phyloP scores from a whole-genome alignment of 1,139 yeast species.

The Debaryomyces sp. region DNA sequence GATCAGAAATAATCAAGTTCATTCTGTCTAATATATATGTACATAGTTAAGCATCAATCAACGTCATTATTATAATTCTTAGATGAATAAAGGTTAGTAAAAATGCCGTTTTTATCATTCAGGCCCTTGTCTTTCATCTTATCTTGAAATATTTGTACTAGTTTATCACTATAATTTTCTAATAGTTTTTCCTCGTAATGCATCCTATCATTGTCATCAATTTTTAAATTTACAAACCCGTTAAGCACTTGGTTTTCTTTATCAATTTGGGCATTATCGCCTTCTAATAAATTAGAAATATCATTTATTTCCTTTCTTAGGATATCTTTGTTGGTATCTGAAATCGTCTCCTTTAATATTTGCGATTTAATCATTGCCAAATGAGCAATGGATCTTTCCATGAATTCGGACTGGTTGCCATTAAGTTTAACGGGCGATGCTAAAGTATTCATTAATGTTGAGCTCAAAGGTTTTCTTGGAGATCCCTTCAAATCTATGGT shows the following conservation, averaged over 20 bases:
- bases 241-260: slow-evolving; percentile 3
- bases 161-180: slow-evolving; percentile 36
- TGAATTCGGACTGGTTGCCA: slow-evolving; percentile 4
- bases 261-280: slow-evolving; percentile 8
- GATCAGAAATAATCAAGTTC: not conserved
- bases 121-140: slow-evolving; percentile 13
- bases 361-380: slow-evolving; percentile 14
- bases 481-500: slow-evolving; percentile 8
- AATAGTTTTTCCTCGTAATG: slow-evolving; percentile 18
- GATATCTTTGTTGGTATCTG: slow-evolving; percentile 13
- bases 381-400: slow-evolving; percentile 15
- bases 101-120: not conserved
- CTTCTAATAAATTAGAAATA: slow-evolving; percentile 11
- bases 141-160: slow-evolving; percentile 26
- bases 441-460: not conserved
- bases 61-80: slow-evolving; percentile 5
- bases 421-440: not conserved
- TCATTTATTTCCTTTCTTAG: slow-evolving; percentile 13
- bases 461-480: slow-evolving; percentile 2
- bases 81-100: not conserved
- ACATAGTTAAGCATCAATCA: slow-evolving; percentile 5
- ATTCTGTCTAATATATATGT: slow-evolving; percentile 6
- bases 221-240: not conserved
- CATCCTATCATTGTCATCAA: not conserved
- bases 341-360: slow-evolving; percentile 11